These are phyloP conservation scores for Helicostylum pulchrum DNA, from an alignment of 192 early-diverging fungal species.

Conservation along the genomic window DNA sequence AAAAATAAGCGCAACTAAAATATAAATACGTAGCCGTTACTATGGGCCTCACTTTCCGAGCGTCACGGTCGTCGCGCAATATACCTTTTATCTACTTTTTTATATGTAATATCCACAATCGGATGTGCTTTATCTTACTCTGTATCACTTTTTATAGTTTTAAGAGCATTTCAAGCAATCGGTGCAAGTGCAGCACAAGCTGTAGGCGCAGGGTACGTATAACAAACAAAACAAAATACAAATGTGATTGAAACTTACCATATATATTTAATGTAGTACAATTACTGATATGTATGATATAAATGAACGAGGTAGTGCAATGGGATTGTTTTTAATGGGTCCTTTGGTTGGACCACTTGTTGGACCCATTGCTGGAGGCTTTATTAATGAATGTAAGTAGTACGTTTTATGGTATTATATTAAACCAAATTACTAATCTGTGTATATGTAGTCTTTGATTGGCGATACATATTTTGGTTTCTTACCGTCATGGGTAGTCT, in stretches of 20 bases:
- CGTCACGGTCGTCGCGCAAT: constrained; percentile 29
- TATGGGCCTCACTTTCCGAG: constrained; percentile 38
- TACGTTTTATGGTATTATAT: not conserved
- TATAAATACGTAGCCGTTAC: constrained; percentile 27
- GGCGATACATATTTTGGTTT: constrained; percentile 55
- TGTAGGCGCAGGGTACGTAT: constrained; percentile 34
- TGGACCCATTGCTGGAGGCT: constrained; percentile 44
- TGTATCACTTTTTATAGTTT: constrained; percentile 22
- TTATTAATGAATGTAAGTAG: constrained; percentile 31
- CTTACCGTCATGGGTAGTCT: constrained; percentile 49
- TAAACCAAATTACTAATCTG: no score
- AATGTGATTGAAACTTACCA: not conserved
- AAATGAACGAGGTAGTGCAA: constrained; percentile 37
- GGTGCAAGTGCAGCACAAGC: constrained; percentile 35
- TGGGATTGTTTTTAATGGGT: constrained; percentile 42
- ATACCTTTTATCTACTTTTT: constrained; percentile 24
- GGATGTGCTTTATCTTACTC: constrained; percentile 30
- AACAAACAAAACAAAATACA: no score
- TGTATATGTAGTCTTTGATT: constrained; percentile 17
- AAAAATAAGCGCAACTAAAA: not conserved
- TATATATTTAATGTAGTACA: constrained; percentile 23
- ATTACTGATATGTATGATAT: constrained; percentile 38
- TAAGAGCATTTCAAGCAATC: constrained; percentile 27
- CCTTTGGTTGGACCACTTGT: constrained; percentile 39
- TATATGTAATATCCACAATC: constrained; percentile 30